Evolutionary conservation across 2,329 filamentous ascomycete genomes (phyloP).

Genomic region (Xylariaceae sp.): DNA sequence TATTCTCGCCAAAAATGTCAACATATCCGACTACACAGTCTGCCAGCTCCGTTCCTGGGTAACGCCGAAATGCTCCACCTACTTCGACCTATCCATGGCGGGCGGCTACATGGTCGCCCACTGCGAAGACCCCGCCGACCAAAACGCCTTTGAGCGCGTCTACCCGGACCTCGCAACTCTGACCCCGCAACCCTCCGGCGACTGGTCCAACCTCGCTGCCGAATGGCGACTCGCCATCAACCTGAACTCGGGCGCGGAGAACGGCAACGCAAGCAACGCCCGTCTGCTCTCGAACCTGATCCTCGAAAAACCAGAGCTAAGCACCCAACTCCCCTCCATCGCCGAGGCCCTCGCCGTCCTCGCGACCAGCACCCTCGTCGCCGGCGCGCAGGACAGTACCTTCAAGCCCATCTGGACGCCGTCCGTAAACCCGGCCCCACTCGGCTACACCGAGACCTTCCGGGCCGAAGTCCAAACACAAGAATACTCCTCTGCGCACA

Average conservation of each 20-base stretch:
- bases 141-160: conserved; percentile 49
- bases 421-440: conserved; percentile 25
- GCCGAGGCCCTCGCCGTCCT: conserved; percentile 69
- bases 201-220: conserved; percentile 52
- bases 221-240: conserved; percentile 53
- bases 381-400: conserved; percentile 53
- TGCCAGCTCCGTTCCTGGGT: conserved; percentile 62
- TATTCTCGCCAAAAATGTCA: conserved; percentile 50
- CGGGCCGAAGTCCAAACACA: conserved; percentile 58
- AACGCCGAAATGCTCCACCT: conserved; percentile 62
- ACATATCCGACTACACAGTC: conserved; percentile 51
- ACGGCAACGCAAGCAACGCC: conserved; percentile 54
- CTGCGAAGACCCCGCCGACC: conserved; percentile 54
- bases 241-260: conserved; percentile 49
- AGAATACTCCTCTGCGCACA: conserved; percentile 65
- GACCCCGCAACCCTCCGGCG: conserved; percentile 32
- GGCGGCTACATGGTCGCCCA: conserved; percentile 56
- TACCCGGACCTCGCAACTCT: conserved; percentile 28
- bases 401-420: conserved; percentile 55
- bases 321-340: conserved; percentile 56
- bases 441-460: conserved; percentile 52
- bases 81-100: conserved; percentile 47
- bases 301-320: conserved; percentile 38
- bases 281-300: conserved; percentile 54
- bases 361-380: conserved; percentile 59